Base-by-base conservation (phyloP, 164 flowering plant genomes). In the Annona cherimola region DNA sequence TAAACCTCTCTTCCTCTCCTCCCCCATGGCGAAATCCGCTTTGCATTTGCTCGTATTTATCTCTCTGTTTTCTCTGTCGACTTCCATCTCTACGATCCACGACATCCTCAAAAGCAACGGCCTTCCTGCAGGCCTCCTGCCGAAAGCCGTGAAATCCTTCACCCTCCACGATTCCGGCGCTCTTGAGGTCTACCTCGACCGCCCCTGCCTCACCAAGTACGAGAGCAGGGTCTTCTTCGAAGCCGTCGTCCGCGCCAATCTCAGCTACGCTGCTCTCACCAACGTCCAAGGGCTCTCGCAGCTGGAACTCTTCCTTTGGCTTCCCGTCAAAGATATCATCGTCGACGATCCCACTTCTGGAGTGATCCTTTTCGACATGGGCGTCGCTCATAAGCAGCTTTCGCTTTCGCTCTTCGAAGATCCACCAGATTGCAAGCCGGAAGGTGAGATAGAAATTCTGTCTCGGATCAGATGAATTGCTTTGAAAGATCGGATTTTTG, bases 291-390 rank as follows among this genome's bases (percentile, higher is more conserved):
- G 98, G 2, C 76, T 93, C 42, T 74, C 86, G 1, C 97, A 91
- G 68, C 90, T 90, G 76, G 98, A 93, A 78, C 92, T 93, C 50
- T 93, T 93, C 59, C 73, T 93, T 0, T 93, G 98, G 98, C 76
- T 93, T 3, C 98, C 97, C 0, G 90, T 93, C 4, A 91, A 85
- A 65, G 97, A 83, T 42, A 93, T 93, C 75, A 82, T 81, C 9
- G 88, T 93, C 26, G 82, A 81, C 61, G 97, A 91, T 26, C 97
- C 94, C 0, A 69, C 40, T 3, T 91, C 97, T 4, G 98, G 98
- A 4, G 69, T 93, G 18, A 93, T 93, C 1, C 71, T 91, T 67
- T 85, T 71, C 45, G 97, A 93, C 68, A 88, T 93, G 63, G 98
- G 88, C 0, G 79, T 90, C 26, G 98, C 89, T 74, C 91, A 88